Conservation (phyloP, 768 basidiomycete genomes). For the Phlebiopsis gigantea region DNA sequence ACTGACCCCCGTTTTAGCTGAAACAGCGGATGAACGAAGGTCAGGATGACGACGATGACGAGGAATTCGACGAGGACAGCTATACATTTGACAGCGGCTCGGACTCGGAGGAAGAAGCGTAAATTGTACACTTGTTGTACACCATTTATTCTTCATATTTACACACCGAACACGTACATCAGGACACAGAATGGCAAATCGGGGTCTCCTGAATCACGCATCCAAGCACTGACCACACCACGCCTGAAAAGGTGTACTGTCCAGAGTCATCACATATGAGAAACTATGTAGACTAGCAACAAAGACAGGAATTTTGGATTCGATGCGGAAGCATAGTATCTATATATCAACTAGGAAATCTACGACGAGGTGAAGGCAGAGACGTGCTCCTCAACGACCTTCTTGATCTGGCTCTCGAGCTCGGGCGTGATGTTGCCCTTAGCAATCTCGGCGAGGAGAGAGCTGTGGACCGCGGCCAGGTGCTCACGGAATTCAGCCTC, state of each 20-base stretch:
- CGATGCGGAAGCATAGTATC: constrained; percentile 5
- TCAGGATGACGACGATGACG: constrained; percentile 52
- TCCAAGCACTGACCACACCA: background rate
- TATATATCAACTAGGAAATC: constrained; percentile 6
- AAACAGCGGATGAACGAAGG: constrained; percentile 81
- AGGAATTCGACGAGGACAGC: constrained; percentile 30
- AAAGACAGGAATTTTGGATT: constrained; percentile 11
- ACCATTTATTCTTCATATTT: background rate
- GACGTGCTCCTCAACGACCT: constrained; percentile 87
- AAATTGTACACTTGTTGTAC: background rate
- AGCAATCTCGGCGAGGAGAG: constrained; percentile 81
- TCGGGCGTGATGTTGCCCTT: constrained; percentile 82
- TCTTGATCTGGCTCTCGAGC: constrained; percentile 92
- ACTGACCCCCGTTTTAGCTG: constrained; percentile 37
- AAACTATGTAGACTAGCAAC: constrained; percentile 13
- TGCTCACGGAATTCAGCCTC: constrained; percentile 89
- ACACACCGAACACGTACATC: background rate
- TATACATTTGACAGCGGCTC: constrained; percentile 14
- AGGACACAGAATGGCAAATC: background rate
- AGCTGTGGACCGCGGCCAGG: constrained; percentile 65
- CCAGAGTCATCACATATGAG: constrained; percentile 4
- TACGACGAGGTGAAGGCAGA: constrained; percentile 60
- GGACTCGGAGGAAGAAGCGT: constrained; percentile 18
- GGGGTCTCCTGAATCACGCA: background rate
- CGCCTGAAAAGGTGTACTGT: background rate